Conservation (phyloP, 2,329 filamentous ascomycete genomes). For the Plenodomus biglobosus region DNA sequence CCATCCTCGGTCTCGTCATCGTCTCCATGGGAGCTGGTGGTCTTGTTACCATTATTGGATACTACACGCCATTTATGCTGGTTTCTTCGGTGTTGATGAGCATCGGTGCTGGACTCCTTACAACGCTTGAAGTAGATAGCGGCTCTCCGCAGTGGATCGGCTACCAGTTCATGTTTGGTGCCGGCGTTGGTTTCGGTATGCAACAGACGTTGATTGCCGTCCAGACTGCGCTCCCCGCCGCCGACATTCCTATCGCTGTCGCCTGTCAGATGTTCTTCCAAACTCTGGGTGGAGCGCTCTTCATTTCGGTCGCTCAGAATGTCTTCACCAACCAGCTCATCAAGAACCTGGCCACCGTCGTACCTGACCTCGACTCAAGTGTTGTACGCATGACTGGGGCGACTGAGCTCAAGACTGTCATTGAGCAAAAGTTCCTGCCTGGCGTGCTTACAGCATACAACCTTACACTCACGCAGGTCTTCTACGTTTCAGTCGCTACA, state of each 20-base stretch:
- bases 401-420: slow-evolving; percentile 60
- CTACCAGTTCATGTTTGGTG: slow-evolving; percentile 45
- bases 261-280: slow-evolving; percentile 53
- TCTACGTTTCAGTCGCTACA: slow-evolving; percentile 61
- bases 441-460: slow-evolving; percentile 67
- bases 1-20: slow-evolving; percentile 51
- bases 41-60: slow-evolving; percentile 47
- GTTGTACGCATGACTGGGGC: slow-evolving; percentile 54
- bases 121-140: slow-evolving; percentile 47
- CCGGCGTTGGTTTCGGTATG: slow-evolving; percentile 53
- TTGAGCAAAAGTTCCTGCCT: slow-evolving; percentile 54
- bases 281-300: slow-evolving; percentile 52
- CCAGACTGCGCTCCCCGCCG: slow-evolving; percentile 47
- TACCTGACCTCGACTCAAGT: slow-evolving; percentile 47
- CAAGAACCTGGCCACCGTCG: slow-evolving; percentile 40
- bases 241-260: slow-evolving; percentile 52
- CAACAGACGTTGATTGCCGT: slow-evolving; percentile 52
- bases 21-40: slow-evolving; percentile 46
- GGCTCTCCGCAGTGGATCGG: slow-evolving; percentile 43
- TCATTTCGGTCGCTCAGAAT: slow-evolving; percentile 54
- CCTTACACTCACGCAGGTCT: slow-evolving; percentile 58
- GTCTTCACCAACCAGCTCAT: slow-evolving; percentile 54
- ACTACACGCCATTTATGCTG: slow-evolving; percentile 55
- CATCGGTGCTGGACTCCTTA: slow-evolving; percentile 51
- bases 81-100: slow-evolving; percentile 46